Evolutionary conservation across 2,329 filamentous ascomycete species (phyloP).

Genomic region (Graphiopsis chlorocephala): DNA sequence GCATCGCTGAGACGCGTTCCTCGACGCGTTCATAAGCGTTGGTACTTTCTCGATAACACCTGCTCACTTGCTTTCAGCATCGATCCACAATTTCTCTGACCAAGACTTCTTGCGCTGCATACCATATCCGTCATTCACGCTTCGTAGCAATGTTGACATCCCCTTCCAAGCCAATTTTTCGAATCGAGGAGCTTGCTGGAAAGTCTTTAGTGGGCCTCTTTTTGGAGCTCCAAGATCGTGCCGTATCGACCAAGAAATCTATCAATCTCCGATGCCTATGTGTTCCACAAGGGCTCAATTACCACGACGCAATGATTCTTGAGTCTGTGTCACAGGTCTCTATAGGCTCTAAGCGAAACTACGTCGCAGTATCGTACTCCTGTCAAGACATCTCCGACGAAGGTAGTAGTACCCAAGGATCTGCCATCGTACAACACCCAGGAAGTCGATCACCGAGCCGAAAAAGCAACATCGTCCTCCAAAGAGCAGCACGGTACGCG

Average conservation of each 20-base stretch:
- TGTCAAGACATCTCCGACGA: too few species aligned
- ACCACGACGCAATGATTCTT: not conserved
- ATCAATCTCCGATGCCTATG: too few species aligned
- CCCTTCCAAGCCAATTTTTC: not conserved
- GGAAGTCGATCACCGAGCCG: not conserved
- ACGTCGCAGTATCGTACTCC: not conserved
- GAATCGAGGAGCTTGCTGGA: not conserved
- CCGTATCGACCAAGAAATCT: not conserved
- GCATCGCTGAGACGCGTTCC: not conserved
- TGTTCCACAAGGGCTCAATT: not conserved
- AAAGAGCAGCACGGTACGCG: not conserved
- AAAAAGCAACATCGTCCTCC: not conserved
- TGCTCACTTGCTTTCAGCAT: too few species aligned
- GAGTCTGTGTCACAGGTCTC: not conserved
- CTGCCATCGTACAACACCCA: too few species aligned
- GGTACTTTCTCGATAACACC: not conserved
- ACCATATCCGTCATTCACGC: not conserved
- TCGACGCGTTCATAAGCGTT: not conserved
- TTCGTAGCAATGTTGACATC: not conserved
- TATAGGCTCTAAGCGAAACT: not conserved
- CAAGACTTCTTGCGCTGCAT: too few species aligned
- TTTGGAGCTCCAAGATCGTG: not conserved
- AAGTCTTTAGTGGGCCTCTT: not conserved
- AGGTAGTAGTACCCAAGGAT: too few species aligned
- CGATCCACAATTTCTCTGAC: too few species aligned